Evolutionary conservation across 2,329 filamentous ascomycete species (phyloP).

Genomic region (Talaromyces sp.): DNA sequence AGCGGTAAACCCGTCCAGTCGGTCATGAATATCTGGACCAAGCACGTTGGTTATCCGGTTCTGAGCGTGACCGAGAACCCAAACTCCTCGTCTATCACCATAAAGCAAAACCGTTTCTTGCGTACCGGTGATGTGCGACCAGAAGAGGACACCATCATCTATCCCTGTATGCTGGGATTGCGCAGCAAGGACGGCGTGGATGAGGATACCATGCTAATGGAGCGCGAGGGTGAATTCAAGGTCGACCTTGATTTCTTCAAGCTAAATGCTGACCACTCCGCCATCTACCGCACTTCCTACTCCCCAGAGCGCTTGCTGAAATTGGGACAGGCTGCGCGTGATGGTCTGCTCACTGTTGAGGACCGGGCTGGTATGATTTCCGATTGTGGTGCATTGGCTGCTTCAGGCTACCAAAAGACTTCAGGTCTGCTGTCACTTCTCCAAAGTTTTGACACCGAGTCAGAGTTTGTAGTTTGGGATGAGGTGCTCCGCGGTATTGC

Average conservation of each 20-base stretch:
- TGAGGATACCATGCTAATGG: conserved; percentile 61
- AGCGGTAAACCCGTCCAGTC: conserved; percentile 79
- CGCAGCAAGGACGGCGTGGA: conserved; percentile 66
- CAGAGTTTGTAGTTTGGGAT: conserved; percentile 83
- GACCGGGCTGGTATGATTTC: conserved; percentile 91
- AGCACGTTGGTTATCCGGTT: conserved; percentile 89
- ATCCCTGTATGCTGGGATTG: conserved; percentile 90
- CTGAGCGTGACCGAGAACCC: conserved; percentile 79
- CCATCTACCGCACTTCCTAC: conserved; percentile 91
- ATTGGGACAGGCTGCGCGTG: conserved; percentile 71
- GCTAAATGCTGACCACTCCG: conserved; percentile 81
- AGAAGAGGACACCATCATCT: conserved; percentile 83
- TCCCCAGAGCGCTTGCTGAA: conserved; percentile 73
- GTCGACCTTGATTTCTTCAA: conserved; percentile 86
- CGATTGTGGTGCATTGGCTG: conserved; percentile 81
- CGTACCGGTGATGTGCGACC: conserved; percentile 84
- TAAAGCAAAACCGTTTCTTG: conserved; percentile 85
- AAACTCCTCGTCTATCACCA: conserved; percentile 68
- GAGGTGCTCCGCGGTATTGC: conserved; percentile 70
- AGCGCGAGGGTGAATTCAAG: conserved; percentile 64
- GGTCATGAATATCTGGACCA: conserved; percentile 93
- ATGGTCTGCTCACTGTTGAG: conserved; percentile 70
- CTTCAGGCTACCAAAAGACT: conserved; percentile 78
- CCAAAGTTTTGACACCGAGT: conserved; percentile 73
- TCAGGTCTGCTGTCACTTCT: conserved; percentile 76